A percentile compares a stretch with the other conserved stretches of the same genome.
Evolutionary conservation across 2,329 filamentous ascomycete genomes (phyloP).

Genomic region (Neocatenulostroma microsporum): DNA sequence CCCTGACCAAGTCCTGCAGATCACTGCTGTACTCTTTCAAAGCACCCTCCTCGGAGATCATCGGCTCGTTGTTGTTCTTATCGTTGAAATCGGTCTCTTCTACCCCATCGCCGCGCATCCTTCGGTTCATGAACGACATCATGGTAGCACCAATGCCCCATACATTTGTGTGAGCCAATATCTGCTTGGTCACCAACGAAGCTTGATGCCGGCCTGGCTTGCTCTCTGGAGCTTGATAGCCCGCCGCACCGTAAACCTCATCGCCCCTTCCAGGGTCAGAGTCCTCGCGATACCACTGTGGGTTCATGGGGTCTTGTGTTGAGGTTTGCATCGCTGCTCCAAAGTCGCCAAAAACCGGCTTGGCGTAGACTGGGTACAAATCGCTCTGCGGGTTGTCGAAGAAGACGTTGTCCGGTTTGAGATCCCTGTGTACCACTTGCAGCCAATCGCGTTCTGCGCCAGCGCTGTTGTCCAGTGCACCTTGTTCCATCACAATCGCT

Average conservation of each 20-base stretch:
- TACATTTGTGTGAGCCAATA: slow-evolving; percentile 12
- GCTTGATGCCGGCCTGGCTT: no score
- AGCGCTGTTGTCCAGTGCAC: no score
- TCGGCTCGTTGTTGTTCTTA: no score
- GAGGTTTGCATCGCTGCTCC: slow-evolving; percentile 4
- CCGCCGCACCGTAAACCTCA: slow-evolving; percentile 8
- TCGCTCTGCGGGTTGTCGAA: slow-evolving; percentile 3
- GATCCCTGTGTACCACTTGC: slow-evolving; percentile 4
- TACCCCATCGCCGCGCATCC: no score
- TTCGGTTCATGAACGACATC: slow-evolving; percentile 5
- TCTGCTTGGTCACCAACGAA: no score
- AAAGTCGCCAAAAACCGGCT: slow-evolving; percentile 8
- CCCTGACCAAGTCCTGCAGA: no score
- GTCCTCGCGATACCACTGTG: no score
- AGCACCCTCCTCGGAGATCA: no score
- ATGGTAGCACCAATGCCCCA: slow-evolving; percentile 13
- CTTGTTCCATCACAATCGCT: background rate
- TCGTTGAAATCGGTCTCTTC: no score
- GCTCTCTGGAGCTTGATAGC: slow-evolving; percentile 10
- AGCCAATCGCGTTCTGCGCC: background rate
- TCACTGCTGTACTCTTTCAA: no score
- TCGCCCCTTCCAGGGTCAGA: no score
- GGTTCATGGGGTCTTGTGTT: slow-evolving; percentile 6
- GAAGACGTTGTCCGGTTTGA: slow-evolving; percentile 11
- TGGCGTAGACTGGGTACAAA: slow-evolving; percentile 3